Evolutionary conservation across 1,139 yeast species (phyloP).

Genomic region (Suhomyces chickasaworum): DNA sequence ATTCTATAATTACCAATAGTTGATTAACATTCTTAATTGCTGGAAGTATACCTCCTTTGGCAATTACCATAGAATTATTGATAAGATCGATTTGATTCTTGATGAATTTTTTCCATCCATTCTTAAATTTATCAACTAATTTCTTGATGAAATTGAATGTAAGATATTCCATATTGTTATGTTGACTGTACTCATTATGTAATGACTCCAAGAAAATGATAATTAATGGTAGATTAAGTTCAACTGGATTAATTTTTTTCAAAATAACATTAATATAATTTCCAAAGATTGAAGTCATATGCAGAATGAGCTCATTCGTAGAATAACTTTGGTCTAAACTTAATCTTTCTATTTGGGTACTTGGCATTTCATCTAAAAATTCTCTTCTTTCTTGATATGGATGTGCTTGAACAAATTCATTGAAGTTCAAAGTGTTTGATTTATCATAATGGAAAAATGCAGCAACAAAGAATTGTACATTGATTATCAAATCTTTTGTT

Average conservation of each 20-base stretch:
- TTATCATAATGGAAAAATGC: constrained; percentile 64
- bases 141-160: constrained; percentile 52
- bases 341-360: constrained; percentile 21
- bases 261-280: constrained; percentile 40
- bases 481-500: constrained; percentile 34
- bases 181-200: constrained; percentile 32
- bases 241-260: constrained; percentile 42
- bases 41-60: constrained; percentile 45
- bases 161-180: constrained; percentile 63
- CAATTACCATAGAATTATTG: constrained; percentile 49
- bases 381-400: constrained; percentile 42
- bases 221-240: constrained; percentile 39
- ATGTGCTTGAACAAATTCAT: constrained; percentile 44
- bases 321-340: constrained; percentile 40
- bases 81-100: constrained; percentile 56
- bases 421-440: constrained; percentile 44
- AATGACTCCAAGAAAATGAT: constrained; percentile 45
- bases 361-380: constrained; percentile 27
- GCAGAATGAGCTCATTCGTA: constrained; percentile 48
- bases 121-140: constrained; percentile 52
- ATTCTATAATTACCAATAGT: constrained; percentile 38
- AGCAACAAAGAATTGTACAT: constrained; percentile 67
- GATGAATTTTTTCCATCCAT: constrained; percentile 62
- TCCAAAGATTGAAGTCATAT: constrained; percentile 60
- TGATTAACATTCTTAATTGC: constrained; percentile 38